These are phyloP conservation scores for Filosporella fistucella DNA, from an alignment of 495 filamentous ascomycete genomes.

Conservation along the genomic window DNA sequence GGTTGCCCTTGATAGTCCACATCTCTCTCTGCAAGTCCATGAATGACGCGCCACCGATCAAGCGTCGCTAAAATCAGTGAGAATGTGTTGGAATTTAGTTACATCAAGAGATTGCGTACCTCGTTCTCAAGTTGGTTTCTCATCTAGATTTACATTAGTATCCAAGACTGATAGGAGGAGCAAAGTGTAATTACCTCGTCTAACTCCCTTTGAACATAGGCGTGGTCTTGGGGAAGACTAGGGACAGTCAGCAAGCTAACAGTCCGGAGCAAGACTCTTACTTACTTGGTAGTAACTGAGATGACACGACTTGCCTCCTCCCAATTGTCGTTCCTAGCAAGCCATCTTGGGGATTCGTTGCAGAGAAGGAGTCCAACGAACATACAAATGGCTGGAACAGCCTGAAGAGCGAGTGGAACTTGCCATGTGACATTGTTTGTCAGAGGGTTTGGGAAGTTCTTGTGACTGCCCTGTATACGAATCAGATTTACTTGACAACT, in stretches of 20 bases:
- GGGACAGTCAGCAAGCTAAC: neutral
- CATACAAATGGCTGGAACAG: conserved; percentile 58
- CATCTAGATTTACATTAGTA: conserved; percentile 31
- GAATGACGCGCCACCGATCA: conserved; percentile 29
- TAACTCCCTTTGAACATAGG: conserved; percentile 62
- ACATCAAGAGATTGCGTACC: conserved; percentile 50
- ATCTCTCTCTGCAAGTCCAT: conserved; percentile 66
- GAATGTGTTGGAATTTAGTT: neutral
- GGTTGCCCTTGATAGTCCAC: conserved; percentile 62
- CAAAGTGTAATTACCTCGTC: conserved; percentile 36
- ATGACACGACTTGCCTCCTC: conserved; percentile 53
- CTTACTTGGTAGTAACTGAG: conserved; percentile 19
- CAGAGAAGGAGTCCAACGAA: conserved; percentile 52
- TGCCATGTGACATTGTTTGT: conserved; percentile 52
- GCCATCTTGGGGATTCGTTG: conserved; percentile 68
- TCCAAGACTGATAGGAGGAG: neutral
- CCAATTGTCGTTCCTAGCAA: conserved; percentile 65
- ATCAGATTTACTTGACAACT: neutral
- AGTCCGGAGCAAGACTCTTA: neutral
- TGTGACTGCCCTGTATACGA: conserved; percentile 47
- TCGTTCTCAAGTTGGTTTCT: conserved; percentile 66
- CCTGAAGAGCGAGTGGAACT: conserved; percentile 65
- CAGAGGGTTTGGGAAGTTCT: conserved; percentile 39
- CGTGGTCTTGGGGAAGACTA: conserved; percentile 46
- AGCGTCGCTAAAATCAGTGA: neutral